phyloP scores from a whole-genome alignment of 768 basidiomycete species.

The Boletus pseudopeckii region DNA sequence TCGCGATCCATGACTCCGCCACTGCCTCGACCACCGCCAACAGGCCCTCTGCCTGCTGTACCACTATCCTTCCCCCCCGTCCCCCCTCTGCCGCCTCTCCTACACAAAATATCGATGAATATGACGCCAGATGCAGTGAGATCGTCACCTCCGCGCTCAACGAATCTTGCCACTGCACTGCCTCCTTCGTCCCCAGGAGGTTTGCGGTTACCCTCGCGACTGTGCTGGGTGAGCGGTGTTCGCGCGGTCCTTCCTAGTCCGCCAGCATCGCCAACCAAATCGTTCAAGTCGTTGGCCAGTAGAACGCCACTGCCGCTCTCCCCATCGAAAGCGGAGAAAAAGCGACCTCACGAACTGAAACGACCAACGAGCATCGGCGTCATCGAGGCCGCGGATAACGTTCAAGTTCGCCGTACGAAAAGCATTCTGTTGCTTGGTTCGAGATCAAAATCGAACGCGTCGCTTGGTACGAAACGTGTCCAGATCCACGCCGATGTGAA shows the following conservation, averaged over 20 bases:
- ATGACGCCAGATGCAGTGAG: neutral
- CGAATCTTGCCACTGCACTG: constrained; percentile 10
- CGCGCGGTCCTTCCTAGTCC: constrained; percentile 30
- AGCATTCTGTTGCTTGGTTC: constrained; percentile 32
- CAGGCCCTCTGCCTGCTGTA: constrained; percentile 28
- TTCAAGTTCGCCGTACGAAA: constrained; percentile 27
- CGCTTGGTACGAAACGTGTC: constrained; percentile 25
- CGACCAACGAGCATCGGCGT: constrained; percentile 29
- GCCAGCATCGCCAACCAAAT: constrained; percentile 27
- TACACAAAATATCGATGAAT: constrained; percentile 15
- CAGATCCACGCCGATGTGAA: constrained; percentile 28
- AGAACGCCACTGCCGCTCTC: constrained; percentile 3
- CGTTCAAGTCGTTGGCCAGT: constrained; percentile 4
- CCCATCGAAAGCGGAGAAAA: constrained; percentile 5
- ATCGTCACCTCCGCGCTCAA: constrained; percentile 9
- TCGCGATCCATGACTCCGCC: constrained; percentile 28
- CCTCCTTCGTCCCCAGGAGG: constrained; percentile 29
- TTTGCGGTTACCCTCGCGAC: constrained; percentile 31
- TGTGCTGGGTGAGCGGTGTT: constrained; percentile 27
- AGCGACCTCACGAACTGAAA: constrained; percentile 11
- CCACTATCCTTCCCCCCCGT: constrained; percentile 24
- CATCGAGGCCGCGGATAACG: constrained; percentile 29
- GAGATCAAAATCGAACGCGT: constrained; percentile 21
- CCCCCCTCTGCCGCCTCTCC: constrained; percentile 26
- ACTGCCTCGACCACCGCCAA: constrained; percentile 26